Conservation (phyloP, 2,329 filamentous ascomycete genomes). For the Fusarium hostae region DNA sequence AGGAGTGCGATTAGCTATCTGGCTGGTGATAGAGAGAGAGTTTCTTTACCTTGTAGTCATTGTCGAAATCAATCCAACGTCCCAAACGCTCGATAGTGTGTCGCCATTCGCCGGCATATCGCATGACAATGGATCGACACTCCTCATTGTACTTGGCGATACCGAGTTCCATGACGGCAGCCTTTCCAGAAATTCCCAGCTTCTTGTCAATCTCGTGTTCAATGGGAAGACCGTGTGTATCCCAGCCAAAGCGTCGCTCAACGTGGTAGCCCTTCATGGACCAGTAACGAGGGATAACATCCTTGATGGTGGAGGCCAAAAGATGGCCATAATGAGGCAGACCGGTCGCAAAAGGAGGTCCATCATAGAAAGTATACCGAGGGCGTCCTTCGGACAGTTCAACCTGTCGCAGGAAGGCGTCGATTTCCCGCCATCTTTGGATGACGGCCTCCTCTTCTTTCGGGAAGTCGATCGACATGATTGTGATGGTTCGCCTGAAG, state of each 20-base stretch:
- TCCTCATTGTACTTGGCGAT: conserved; percentile 91
- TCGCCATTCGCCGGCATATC: conserved; percentile 88
- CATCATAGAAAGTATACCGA: conserved; percentile 95
- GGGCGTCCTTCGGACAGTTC: conserved; percentile 85
- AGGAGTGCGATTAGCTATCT: conserved; percentile 14
- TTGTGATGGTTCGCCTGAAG: conserved; percentile 36
- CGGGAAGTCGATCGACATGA: conserved; percentile 91
- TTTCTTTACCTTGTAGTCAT: conserved; percentile 82
- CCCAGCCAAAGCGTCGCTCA: conserved; percentile 93
- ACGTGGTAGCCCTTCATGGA: conserved; percentile 97
- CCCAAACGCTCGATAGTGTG: conserved; percentile 87
- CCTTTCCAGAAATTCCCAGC: conserved; percentile 85
- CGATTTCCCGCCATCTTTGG: conserved; percentile 87
- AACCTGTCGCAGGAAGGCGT: conserved; percentile 87
- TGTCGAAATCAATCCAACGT: conserved; percentile 97
- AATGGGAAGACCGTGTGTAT: conserved; percentile 91
- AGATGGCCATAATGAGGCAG: conserved; percentile 77
- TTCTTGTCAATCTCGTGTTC: conserved; percentile 99
- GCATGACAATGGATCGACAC: conserved; percentile 93
- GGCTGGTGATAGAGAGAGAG: too few species aligned
- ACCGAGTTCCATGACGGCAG: conserved; percentile 87
- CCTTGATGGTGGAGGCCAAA: conserved; percentile 93
- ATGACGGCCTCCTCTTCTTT: conserved; percentile 89
- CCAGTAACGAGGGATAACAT: conserved; percentile 96
- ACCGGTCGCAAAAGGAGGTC: conserved; percentile 81